Evolutionary conservation across 441 rosid genomes (phyloP), one percentile per base, ranked within the genome.

Genomic region (Adansonia rubrostipa): DNA sequence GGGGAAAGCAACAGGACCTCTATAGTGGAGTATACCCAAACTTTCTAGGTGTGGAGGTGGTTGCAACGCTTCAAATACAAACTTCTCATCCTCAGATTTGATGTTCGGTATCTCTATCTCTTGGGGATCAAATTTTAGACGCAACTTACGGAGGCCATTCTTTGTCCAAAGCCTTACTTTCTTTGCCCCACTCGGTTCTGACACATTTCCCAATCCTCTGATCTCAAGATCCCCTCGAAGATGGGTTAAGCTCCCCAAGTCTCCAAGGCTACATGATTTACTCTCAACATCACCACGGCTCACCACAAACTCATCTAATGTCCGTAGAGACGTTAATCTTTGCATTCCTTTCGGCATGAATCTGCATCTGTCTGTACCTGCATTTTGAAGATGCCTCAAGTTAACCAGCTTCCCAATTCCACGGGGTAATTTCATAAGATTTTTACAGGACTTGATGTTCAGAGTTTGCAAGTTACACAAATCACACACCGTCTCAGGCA

Each of bases 381-480:
- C 74, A 22, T 80, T 78, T 4, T 20, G 17, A 13, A 78, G 36
- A 62, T 58, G 45, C 8, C 75, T 75, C 48, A 80, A 40, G 3
- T 11, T 62, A 42, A 62, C 14, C 1, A 62, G 66, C 42, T 62
- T 62, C 13, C 66, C 66, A 62, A 62, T 62, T 62, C 66, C 13
- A 28, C 17, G 9, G 0, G 81, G 78, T 24, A 75, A 62, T 22
- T 13, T 47, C 45, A 61, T 5, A 47, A 75, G 70, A 62, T 6
- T 8, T 11, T 22, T 10, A 67, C 77, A 75, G 0, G n/a, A 2
- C 15, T 5, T 13, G 15, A 82, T 6, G 48, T 74, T 47, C 33
- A 82, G 54, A 11, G 64, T 78, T 71, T 82, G 84, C 36, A 82
- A 51, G 54, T 75, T 71, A 4, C 42, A 65, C 20, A 79, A 44